These are phyloP conservation scores for Carex myosuroides DNA, from an alignment of 176 grass and related monocot genomes.

Conservation along the genomic window DNA sequence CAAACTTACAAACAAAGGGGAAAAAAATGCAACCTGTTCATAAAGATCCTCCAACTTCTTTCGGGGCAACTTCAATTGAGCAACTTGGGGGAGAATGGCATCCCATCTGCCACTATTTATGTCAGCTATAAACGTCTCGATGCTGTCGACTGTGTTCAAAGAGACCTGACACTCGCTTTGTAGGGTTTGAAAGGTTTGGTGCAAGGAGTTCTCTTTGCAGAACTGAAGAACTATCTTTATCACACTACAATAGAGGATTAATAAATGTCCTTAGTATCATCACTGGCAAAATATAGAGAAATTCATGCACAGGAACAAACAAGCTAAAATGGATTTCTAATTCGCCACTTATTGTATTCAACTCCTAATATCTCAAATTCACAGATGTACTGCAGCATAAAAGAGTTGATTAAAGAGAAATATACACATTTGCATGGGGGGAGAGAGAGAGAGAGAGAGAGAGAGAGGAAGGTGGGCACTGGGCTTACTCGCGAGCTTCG, in stretches of 20 bases:
- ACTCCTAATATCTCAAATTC: not conserved
- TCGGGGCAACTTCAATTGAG: slow-evolving; percentile 77
- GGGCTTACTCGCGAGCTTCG: slow-evolving; percentile 85
- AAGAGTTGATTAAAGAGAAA: not conserved
- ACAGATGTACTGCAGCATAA: not conserved
- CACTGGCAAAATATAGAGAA: not conserved
- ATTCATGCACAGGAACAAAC: not conserved
- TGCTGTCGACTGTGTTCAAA: slow-evolving; percentile 83
- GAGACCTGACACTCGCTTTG: slow-evolving; percentile 97
- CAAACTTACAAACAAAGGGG: not conserved
- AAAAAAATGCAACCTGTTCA: slow-evolving; percentile 34
- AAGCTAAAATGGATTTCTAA: not conserved
- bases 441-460: not conserved
- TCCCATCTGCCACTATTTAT: slow-evolving; percentile 92
- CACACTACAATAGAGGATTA: slow-evolving; percentile 41
- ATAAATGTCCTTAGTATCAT: not conserved
- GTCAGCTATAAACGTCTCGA: slow-evolving; percentile 70
- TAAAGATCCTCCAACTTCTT: slow-evolving; percentile 97
- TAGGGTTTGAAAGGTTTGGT: slow-evolving; percentile 91
- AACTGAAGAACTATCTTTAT: slow-evolving; percentile 98
- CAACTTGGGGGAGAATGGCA: slow-evolving; percentile 81
- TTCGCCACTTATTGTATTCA: not conserved
- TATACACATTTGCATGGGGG: not conserved
- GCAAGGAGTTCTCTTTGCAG: slow-evolving; percentile 98
- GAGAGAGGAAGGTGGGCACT: no score